A percentile compares a stretch with the other conserved stretches of the same genome.
Evolutionary conservation across 306 rosid genomes (phyloP).

Genomic region (Cotoneaster glaucophyllus): DNA sequence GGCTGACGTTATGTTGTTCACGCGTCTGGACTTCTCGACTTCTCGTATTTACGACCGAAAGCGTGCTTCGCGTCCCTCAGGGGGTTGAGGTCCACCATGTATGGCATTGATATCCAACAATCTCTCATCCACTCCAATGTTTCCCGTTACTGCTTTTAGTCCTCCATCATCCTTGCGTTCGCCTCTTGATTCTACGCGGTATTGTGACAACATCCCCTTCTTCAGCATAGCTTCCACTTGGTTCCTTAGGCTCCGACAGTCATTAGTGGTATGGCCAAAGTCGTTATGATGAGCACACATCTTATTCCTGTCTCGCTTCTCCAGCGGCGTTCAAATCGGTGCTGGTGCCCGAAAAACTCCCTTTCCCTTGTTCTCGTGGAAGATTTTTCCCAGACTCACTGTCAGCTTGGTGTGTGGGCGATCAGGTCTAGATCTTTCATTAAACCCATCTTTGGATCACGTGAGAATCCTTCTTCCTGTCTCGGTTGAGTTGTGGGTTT

Average conservation of each 20-base stretch:
- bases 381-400: too few relatives aligned
- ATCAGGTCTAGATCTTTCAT: too few relatives aligned
- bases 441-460: too few relatives aligned
- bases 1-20: not conserved
- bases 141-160: too few relatives aligned
- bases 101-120: not conserved
- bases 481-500: too few relatives aligned
- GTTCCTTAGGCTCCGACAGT: not conserved
- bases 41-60: rapidly evolving
- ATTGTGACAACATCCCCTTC: not conserved
- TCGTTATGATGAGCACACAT: too few relatives aligned
- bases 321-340: not conserved
- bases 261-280: not conserved
- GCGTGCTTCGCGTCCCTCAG: too few relatives aligned
- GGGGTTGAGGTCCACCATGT: not conserved
- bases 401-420: not conserved
- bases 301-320: too few relatives aligned
- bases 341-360: not conserved
- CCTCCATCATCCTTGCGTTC: rapidly evolving
- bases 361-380: not conserved
- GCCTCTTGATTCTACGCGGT: too few relatives aligned
- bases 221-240: not conserved
- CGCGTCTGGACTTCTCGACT: not conserved
- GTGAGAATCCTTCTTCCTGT: too few relatives aligned
- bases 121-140: too few relatives aligned